phyloP scores from a whole-genome alignment of 495 filamentous ascomycete genomes.

The Aspergillus haitiensis region DNA sequence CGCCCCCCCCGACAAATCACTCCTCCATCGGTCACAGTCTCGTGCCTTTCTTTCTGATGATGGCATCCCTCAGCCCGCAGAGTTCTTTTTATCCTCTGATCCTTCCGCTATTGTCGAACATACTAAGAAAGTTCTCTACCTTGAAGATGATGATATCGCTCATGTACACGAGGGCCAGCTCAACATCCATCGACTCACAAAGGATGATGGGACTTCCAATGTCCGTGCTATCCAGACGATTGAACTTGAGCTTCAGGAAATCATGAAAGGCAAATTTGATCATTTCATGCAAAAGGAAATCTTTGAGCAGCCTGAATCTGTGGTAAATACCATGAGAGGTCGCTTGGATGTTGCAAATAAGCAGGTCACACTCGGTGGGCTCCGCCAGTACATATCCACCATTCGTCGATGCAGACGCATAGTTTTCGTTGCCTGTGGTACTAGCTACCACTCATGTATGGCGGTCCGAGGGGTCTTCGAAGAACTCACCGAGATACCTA shows the following conservation, averaged over 20 bases:
- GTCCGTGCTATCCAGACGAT: constrained; percentile 97
- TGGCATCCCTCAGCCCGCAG: constrained; percentile 93
- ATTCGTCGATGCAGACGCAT: constrained; percentile 94
- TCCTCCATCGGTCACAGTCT: constrained; percentile 96
- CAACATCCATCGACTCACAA: constrained; percentile 96
- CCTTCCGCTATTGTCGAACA: constrained; percentile 98
- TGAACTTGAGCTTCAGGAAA: constrained; percentile 97
- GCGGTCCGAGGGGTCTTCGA: constrained; percentile 96
- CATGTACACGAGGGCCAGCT: constrained; percentile 98
- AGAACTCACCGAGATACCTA: constrained; percentile 96
- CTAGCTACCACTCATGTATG: constrained; percentile 98
- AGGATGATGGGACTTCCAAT: constrained; percentile 94
- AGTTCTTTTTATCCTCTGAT: constrained; percentile 98
- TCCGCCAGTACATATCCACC: constrained; percentile 92
- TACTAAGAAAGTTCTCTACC: constrained; percentile 99
- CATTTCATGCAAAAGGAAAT: constrained; percentile 99
- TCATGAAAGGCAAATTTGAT: constrained; percentile 99
- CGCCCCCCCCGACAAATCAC: constrained; percentile 89
- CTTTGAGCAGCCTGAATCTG: constrained; percentile 98
- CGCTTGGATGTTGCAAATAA: constrained; percentile 91
- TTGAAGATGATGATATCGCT: constrained; percentile 98
- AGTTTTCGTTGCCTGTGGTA: constrained; percentile 98
- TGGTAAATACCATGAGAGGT: constrained; percentile 99
- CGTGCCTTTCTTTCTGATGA: constrained; percentile 98
- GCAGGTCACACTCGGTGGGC: constrained; percentile 89